Percentiles rank a stretch among this genome's conserved stretches.
Evolutionary conservation across 2,329 filamentous ascomycete species (phyloP).

Genomic region (Fusarium tuaranense): DNA sequence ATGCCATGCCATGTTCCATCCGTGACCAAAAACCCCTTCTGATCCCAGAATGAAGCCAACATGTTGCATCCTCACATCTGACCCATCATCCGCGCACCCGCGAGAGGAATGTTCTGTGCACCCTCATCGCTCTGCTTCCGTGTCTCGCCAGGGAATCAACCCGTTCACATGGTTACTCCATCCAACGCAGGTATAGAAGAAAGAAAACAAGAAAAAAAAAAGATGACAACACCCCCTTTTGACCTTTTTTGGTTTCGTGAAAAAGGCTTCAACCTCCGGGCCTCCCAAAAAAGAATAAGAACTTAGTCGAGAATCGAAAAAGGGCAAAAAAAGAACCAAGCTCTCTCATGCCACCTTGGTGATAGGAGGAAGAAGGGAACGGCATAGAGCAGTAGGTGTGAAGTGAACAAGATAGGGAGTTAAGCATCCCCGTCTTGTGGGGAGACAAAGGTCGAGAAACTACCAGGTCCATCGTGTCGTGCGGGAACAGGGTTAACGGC

Average conservation of each 20-base stretch:
- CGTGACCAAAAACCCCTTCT: constrained; percentile 40
- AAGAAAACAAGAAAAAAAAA: constrained; percentile 22
- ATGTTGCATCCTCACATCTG: constrained; percentile 42
- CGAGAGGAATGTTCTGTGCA: constrained; percentile 25
- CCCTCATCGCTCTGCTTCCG: constrained; percentile 12
- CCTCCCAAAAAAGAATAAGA: constrained; percentile 16
- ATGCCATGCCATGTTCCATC: constrained; percentile 19
- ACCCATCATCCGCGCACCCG: constrained; percentile 36
- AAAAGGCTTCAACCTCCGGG: constrained; percentile 26
- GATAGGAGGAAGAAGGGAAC: constrained; percentile 21
- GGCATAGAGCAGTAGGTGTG: constrained; percentile 17
- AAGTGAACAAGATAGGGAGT: constrained; percentile 23
- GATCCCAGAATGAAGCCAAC: constrained; percentile 39
- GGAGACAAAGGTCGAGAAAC: constrained; percentile 23
- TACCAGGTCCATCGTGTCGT: constrained; percentile 40
- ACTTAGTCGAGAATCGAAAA: constrained; percentile 29
- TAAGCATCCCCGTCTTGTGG: background rate
- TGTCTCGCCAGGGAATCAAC: constrained; percentile 32
- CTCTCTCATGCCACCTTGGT: constrained; percentile 25
- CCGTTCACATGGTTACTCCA: constrained; percentile 39
- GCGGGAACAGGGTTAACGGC: constrained; percentile 25
- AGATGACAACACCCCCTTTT: constrained; percentile 26
- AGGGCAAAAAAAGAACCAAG: constrained; percentile 31
- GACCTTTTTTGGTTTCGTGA: constrained; percentile 35
- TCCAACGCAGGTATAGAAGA: constrained; percentile 48